Percentiles rank a stretch among this genome's conserved stretches.
These are phyloP conservation scores for Puccinia hordei DNA, from an alignment of 1,284 basidiomycete species.

Conservation along the genomic window DNA sequence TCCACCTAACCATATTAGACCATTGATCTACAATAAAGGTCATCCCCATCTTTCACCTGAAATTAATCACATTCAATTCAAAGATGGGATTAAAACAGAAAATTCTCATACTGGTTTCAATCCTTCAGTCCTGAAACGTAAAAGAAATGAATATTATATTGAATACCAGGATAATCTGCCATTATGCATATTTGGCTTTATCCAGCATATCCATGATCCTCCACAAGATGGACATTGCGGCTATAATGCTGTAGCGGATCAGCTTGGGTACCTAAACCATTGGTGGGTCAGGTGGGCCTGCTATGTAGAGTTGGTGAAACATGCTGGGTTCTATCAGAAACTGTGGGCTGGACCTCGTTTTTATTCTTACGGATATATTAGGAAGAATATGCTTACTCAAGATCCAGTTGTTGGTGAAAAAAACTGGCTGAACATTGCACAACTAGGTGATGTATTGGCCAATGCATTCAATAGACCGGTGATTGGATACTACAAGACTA, in stretches of 20 bases:
- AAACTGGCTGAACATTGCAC: not conserved
- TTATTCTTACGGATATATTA: not conserved
- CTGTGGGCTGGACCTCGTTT: not conserved
- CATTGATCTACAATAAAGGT: no score
- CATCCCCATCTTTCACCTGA: no score
- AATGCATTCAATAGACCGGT: not conserved
- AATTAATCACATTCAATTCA: no score
- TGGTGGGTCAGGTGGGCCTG: not conserved
- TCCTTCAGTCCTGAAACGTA: not conserved
- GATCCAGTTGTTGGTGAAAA: not conserved
- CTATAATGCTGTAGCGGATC: conserved; percentile 1
- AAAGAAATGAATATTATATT: not conserved
- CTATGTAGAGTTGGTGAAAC: not conserved
- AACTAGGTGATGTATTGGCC: conserved; percentile 11
- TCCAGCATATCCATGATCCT: not conserved
- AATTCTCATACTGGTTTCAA: not conserved
- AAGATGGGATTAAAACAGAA: no score
- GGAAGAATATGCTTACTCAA: not conserved
- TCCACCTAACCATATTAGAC: no score
- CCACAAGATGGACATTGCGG: conserved; percentile 7
- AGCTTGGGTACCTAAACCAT: not conserved
- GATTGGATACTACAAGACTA: not conserved
- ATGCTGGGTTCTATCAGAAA: not conserved
- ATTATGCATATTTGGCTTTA: not conserved
- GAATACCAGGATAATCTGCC: not conserved